Base-by-base conservation (phyloP, 352 stramenopile species). In the Phytophthora niederhauseri region DNA sequence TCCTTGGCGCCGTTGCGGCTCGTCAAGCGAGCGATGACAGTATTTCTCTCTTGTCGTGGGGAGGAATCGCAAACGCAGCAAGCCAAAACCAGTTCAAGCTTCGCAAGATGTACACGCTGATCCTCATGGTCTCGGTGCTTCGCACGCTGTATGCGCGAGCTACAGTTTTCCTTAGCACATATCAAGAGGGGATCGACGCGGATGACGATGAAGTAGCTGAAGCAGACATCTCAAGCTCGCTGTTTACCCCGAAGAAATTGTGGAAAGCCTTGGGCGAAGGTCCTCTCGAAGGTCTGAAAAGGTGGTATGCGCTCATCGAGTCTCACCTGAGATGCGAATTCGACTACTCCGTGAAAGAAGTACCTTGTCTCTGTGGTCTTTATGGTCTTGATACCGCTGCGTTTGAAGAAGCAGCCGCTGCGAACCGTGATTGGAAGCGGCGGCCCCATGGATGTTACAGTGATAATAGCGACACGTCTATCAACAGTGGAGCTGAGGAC, bases 301-400 rank as follows among this genome's bases (percentile, higher is more conserved):
- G 81, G 0, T 95, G 87, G 87, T 92, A 91, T 66, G 78, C 84
- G n/a, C 73, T 92, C 14, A 94, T 92, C 38, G 87, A 94, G 72
- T 92, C 87, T 14, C 87, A 94, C 56, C 69, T 94, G 46, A 80
- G 83, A 30, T 91, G 81, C 34, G 87, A 94, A 54, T 92, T 94
- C 49, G 84, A 93, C 57, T 92, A 93, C 55, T 91, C 85, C 20
- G 81, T 94, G 26, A 89, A 87, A 30, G 78, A 91, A 70, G 71
- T 83, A 19, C 78, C 77, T 41, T 94, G 87, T 57, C 52, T 92
- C 5, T 95, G 87, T 57, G 87, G 85, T 17, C 68, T 92, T 5
- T 95, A 91, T 46, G 85, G 87, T 0, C 60, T 95, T 15, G 84
- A 94, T 52, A 75, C 73, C 14, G 79, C 73, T 24, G 66, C 61